Conservation (phyloP, 2,329 filamentous ascomycete genomes). For the Aspergillus phoenicis region DNA sequence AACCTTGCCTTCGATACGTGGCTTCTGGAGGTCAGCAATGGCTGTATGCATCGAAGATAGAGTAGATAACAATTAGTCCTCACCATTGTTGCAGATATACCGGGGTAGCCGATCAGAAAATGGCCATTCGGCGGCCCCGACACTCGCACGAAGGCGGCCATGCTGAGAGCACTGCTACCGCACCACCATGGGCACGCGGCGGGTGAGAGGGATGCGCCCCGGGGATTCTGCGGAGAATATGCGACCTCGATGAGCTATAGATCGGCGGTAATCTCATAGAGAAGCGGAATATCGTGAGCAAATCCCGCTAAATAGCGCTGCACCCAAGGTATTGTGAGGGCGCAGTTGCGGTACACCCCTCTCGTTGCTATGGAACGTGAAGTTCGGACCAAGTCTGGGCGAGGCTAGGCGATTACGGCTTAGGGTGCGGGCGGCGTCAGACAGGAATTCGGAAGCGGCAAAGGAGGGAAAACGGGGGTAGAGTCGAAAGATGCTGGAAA, state of each 20-base stretch:
- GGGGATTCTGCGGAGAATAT: slow-evolving; percentile 30
- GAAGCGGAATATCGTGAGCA: slow-evolving; percentile 8
- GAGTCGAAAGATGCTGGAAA: slow-evolving; percentile 2
- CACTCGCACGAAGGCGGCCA: slow-evolving; percentile 88
- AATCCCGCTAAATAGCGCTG: slow-evolving; percentile 16
- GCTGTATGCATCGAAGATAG: background rate
- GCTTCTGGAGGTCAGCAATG: slow-evolving; percentile 55
- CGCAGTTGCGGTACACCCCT: slow-evolving; percentile 19
- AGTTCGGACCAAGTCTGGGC: background rate
- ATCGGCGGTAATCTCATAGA: slow-evolving; percentile 33
- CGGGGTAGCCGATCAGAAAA: slow-evolving; percentile 94
- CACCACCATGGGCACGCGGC: slow-evolving; percentile 44
- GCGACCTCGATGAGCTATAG: slow-evolving; percentile 26
- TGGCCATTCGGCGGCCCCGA: slow-evolving; percentile 96
- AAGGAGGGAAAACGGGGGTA: background rate
- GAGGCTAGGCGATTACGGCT: slow-evolving; percentile 2
- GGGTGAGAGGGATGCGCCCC: slow-evolving; percentile 29
- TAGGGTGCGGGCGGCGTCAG: background rate
- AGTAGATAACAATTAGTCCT: slow-evolving; percentile 44
- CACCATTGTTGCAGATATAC: slow-evolving; percentile 96
- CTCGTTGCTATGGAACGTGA: slow-evolving; percentile 8
- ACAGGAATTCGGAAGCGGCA: slow-evolving; percentile 1
- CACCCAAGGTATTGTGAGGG: slow-evolving; percentile 18
- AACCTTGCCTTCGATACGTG: slow-evolving; percentile 95
- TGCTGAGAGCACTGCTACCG: slow-evolving; percentile 47